phyloP scores from a whole-genome alignment of 208 protist species.

The Lotmaria passim region DNA sequence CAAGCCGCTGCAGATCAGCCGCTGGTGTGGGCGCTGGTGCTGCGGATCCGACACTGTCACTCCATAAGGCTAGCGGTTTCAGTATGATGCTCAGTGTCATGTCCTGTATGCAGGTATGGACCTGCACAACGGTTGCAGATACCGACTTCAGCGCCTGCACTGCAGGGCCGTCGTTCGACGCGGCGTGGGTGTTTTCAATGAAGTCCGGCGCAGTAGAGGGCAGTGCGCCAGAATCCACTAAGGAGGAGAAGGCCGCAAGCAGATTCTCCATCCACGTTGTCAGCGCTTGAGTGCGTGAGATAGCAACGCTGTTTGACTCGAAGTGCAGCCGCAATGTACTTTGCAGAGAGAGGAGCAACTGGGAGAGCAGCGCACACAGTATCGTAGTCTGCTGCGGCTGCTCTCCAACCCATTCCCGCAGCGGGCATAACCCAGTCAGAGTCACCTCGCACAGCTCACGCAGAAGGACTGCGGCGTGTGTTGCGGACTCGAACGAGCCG shows the following conservation, averaged over 20 bases:
- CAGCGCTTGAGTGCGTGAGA: background rate
- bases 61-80: background rate
- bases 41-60: background rate
- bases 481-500: background rate
- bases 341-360: slow-evolving; percentile 8
- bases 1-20: background rate
- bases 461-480: slow-evolving; percentile 15
- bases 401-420: slow-evolving; percentile 29
- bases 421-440: slow-evolving; percentile 6
- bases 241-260: slow-evolving; percentile 17
- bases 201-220: slow-evolving; percentile 11
- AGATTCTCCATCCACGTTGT: slow-evolving; percentile 15
- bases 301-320: background rate
- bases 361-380: slow-evolving; percentile 18
- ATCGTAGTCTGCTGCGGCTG: slow-evolving; percentile 2
- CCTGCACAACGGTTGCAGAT: background rate
- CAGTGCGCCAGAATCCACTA: slow-evolving; percentile 15
- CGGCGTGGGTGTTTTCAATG: background rate
- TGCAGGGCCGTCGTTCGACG: slow-evolving; percentile 11
- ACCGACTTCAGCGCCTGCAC: slow-evolving; percentile 11
- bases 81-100: slow-evolving; percentile 9
- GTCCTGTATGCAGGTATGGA: slow-evolving; percentile 11
- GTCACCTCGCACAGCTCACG: slow-evolving; percentile 21
- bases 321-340: background rate
- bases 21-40: background rate